These are phyloP conservation scores for Carpinus fangiana DNA, from an alignment of 306 rosid species.

Conservation along the genomic window DNA sequence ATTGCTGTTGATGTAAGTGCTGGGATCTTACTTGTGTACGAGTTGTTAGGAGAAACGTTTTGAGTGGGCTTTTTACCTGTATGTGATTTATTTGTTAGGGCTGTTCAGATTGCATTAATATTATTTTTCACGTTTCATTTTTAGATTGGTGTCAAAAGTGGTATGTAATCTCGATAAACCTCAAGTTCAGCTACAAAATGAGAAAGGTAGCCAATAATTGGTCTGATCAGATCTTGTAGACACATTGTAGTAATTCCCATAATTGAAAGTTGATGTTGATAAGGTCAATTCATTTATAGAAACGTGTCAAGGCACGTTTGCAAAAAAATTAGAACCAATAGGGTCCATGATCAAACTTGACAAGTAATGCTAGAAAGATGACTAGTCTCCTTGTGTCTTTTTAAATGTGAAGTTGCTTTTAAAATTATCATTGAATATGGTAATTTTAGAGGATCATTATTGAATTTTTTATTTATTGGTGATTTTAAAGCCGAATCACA, in stretches of 20 bases:
- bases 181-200: background rate
- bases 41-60: conserved; percentile 25
- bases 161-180: background rate
- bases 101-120: conserved; percentile 8
- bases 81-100: conserved; percentile 25
- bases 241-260: background rate
- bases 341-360: no score
- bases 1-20: conserved; percentile 26
- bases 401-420: no score
- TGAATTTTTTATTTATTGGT: no score
- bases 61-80: conserved; percentile 27
- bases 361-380: no score
- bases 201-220: background rate
- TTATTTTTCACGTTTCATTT: background rate
- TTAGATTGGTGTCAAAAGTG: background rate
- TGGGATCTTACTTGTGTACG: conserved; percentile 30
- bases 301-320: no score
- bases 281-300: no score
- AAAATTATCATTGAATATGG: no score
- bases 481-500: no score
- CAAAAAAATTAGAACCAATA: no score
- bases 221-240: background rate
- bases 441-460: no score
- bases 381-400: no score
- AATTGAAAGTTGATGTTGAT: background rate